Evolutionary conservation across 106 monocot species (phyloP).

Genomic region (Dendrobium catenatum): DNA sequence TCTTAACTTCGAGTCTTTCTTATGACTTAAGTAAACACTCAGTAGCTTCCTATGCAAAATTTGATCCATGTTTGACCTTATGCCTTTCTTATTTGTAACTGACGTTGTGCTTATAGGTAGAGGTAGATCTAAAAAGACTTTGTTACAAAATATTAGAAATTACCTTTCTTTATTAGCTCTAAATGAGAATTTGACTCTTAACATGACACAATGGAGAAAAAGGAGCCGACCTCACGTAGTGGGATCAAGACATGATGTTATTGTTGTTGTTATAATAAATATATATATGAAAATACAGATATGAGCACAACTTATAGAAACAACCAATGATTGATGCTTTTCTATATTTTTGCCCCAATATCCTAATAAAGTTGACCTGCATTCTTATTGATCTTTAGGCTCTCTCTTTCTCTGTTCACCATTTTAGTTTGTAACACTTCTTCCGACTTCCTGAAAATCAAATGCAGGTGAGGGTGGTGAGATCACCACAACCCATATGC

Average conservation of each 20-base stretch:
- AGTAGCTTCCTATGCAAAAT: no score
- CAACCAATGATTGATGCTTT: background rate
- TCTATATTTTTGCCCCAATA: background rate
- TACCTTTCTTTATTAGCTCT: no score
- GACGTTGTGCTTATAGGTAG: no score
- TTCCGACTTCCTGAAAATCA: background rate
- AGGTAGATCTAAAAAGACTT: no score
- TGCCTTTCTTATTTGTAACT: background rate
- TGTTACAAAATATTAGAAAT: no score
- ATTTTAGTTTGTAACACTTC: background rate
- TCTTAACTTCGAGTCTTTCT: no score
- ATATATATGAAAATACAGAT: background rate
- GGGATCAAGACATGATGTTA: no score
- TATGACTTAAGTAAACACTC: no score
- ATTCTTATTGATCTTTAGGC: background rate
- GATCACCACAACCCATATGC: slow-evolving; percentile 64
- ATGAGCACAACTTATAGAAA: background rate
- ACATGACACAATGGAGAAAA: no score
- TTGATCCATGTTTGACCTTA: background rate
- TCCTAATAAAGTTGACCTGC: background rate
- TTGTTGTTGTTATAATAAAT: no score
- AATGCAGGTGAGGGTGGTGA: slow-evolving; percentile 68
- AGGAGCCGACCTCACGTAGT: no score
- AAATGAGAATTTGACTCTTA: no score
- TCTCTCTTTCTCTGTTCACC: background rate